Conservation (phyloP, 495 filamentous ascomycete genomes). For the Penicillium herquei region DNA sequence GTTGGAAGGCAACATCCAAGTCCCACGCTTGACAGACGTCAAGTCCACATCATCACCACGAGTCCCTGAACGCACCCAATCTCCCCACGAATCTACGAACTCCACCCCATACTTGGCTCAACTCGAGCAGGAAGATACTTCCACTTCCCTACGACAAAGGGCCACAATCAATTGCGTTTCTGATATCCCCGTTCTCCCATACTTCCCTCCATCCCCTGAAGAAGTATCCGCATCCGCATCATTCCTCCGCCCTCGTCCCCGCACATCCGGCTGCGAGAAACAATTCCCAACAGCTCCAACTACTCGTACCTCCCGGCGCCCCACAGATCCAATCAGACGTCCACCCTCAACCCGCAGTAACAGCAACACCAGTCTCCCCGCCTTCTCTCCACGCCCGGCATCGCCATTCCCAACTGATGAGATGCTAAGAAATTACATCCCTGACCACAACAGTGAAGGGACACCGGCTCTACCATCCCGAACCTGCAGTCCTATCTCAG, state of each 20-base stretch:
- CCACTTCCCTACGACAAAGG: conserved; percentile 1
- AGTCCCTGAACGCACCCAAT: conserved; percentile 1
- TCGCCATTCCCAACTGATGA: conserved; percentile 20
- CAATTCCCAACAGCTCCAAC: conserved; percentile 10
- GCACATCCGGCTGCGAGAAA: conserved; percentile 27
- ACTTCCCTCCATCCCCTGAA: conserved; percentile 19
- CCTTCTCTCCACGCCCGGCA: conserved; percentile 18
- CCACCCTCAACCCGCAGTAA: conserved; percentile 31
- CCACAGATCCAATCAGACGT: conserved; percentile 22
- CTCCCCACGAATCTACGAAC: conserved; percentile 6
- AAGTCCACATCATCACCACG: conserved; percentile 6
- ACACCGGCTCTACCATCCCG: conserved; percentile 17
- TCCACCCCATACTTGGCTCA: conserved; percentile 2
- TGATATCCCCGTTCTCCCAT: conserved; percentile 26
- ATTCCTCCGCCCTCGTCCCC: conserved; percentile 20
- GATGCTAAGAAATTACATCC: conserved; percentile 8
- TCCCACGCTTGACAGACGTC: conserved; percentile 11
- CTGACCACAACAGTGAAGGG: conserved; percentile 21
- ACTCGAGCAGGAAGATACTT: not conserved
- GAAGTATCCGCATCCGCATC: conserved; percentile 7
- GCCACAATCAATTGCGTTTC: conserved; percentile 25
- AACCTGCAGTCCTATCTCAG: conserved; percentile 23
- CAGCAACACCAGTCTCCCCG: conserved; percentile 27
- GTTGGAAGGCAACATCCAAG: conserved; percentile 12
- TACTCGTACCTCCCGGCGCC: conserved; percentile 7